Evolutionary conservation across 192 early-diverging fungal species (phyloP), one percentile per base, ranked within the genome.

Genomic region (Lunasporangiospora selenospora): DNA sequence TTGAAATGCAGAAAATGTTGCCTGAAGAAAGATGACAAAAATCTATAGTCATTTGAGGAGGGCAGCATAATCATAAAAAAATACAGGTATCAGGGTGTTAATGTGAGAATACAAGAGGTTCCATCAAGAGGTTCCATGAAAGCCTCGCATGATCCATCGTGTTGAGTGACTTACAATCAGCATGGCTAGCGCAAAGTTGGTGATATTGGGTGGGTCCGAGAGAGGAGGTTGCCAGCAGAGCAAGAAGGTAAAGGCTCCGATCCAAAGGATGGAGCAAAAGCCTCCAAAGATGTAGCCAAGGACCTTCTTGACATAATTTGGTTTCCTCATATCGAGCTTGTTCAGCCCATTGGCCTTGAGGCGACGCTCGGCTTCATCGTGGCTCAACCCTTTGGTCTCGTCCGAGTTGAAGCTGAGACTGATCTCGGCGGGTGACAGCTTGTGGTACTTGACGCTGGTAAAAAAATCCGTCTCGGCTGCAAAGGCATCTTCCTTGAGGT

Each of bases 231-330:
- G 54, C 85, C 87, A 92, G 62, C 83, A 84, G 6, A 92, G 70
- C 49, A 77, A 81, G 45, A 84, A 88, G 33, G 87, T 88, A 18
- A 92, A 73, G 57, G 79, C 80, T 6, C 83, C 85, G 11, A 87
- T 34, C 90, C 90, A 92, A 26, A 90, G 62, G 26, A 92, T 75
- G 29, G 79, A 73, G 49, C 89, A 87, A 49, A 92, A 92, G 1
- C 90, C 90, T 51, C 88, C 85, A 67, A 89, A 88, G 38, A 88
- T 65, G 33, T 85, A 87, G 0, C 60, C 45, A 30, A 83, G 53
- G 12, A 83, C 34, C 55, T 82, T 83, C 21, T 62, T 49, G 13
- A 60, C 5, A 54, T 67, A 75, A 36, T 81, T 80, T 16, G 52
- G 73, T 7, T 79, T 62, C 7, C 55, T 61, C 26, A 58, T 65